A percentile compares a stretch with the other conserved stretches of the same genome.
These are phyloP conservation scores for Spathaspora arborariae DNA, from an alignment of 805 yeast species.

Conservation along the genomic window DNA sequence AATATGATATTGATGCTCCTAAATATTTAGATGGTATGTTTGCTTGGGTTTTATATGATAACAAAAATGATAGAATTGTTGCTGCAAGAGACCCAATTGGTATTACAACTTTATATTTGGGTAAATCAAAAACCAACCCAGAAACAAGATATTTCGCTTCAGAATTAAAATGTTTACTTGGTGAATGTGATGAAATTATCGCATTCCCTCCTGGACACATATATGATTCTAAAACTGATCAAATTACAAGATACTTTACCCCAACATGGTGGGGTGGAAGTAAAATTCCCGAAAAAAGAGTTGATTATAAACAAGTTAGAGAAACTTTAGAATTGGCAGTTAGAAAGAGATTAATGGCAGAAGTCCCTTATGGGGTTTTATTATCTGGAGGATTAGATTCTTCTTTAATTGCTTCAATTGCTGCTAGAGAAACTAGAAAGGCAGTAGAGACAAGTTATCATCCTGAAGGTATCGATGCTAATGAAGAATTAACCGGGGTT, in stretches of 20 bases:
- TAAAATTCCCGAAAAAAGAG: constrained; percentile 69
- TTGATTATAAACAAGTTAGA: constrained; percentile 70
- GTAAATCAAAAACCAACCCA: constrained; percentile 67
- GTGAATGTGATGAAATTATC: constrained; percentile 86
- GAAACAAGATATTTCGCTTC: constrained; percentile 85
- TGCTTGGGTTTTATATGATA: constrained; percentile 90
- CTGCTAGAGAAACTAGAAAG: constrained; percentile 89
- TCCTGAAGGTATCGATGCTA: constrained; percentile 53
- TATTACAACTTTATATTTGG: constrained; percentile 94
- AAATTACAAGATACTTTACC: constrained; percentile 79
- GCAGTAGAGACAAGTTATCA: constrained; percentile 46
- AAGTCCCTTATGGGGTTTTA: constrained; percentile 97
- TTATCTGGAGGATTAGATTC: constrained; percentile 98
- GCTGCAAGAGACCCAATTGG: constrained; percentile 99
- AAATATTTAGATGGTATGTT: constrained; percentile 96
- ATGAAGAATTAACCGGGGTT: constrained; percentile 81
- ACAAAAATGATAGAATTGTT: constrained; percentile 74
- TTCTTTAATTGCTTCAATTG: constrained; percentile 93
- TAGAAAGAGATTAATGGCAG: constrained; percentile 98
- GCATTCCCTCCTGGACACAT: constrained; percentile 99
- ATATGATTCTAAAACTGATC: constrained; percentile 86
- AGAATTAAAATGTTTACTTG: constrained; percentile 89
- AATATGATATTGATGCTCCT: constrained; percentile 88
- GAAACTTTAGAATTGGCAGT: constrained; percentile 88
- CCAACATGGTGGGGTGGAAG: constrained; percentile 94